Base-by-base conservation (phyloP, 495 filamentous ascomycete species). In the Aspergillus diversus region DNA sequence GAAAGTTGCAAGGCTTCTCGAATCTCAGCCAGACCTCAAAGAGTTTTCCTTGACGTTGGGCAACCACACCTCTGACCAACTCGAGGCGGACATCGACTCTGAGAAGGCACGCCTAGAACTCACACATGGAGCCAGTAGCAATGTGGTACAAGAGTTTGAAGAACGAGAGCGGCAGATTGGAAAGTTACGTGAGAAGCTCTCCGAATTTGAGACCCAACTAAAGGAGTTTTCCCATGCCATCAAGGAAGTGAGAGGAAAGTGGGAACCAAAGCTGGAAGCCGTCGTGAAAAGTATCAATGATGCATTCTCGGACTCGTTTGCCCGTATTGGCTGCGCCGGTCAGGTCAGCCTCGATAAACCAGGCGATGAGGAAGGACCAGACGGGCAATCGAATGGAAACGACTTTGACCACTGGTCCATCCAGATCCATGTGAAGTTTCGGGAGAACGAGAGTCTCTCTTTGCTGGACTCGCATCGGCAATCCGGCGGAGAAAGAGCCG, bases 401-500 rank as follows among this genome's bases (percentile, higher is more conserved):
- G 81, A 89, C 59, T 99, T 97, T 71, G 92, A 95, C 31, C 84
- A 91, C 61, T 99, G 95, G 95, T 87, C 90, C 7, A 92, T 98
- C 64, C 87, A 96, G 72, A 97, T 98, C 72, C 85, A 88, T 69
- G 95, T 99, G 74, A 95, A 92, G 67, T 99, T 99, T 81, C 86
- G 93, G 60, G 89, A 96, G 72, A 82, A 87, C 71, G 96, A 97
- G 71, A 84, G 82, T 9, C 86, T 99, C 16, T 91, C 94, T 47
- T 77, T 91, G 21, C 86, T 99, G 7, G 88, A 94, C 73, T 87
- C 90, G 31, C 93, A 98, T 73, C 92, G 96, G 34, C 95, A 99
- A 75, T 97, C 93, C 17, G 95, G 95, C 63, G 95, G 95, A 58
- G 95, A 99, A 78, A 89, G 96, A 43, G 92, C 95, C 32, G 95